These are phyloP conservation scores for Fraxinus ornus DNA, from an alignment of 305 asterid genomes.

Conservation along the genomic window DNA sequence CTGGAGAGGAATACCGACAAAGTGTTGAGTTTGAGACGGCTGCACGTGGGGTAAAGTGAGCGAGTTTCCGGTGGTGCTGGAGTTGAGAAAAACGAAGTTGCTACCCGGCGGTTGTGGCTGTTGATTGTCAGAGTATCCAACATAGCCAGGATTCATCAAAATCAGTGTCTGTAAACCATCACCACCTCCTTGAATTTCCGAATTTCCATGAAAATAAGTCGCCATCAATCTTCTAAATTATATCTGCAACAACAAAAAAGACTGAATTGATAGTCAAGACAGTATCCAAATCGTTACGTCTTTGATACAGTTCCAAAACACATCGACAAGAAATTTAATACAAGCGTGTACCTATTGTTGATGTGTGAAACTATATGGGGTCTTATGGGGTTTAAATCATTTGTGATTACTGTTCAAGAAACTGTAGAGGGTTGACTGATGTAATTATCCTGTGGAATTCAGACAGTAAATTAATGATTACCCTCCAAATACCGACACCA, in stretches of 20 bases:
- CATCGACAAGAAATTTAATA: neutral
- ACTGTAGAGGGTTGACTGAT: conserved; percentile 22
- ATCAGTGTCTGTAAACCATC: conserved; percentile 52
- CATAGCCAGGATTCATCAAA: conserved; percentile 52
- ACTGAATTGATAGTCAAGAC: neutral
- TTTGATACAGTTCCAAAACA: neutral
- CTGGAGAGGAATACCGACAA: conserved; percentile 40
- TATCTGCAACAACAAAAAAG: neutral
- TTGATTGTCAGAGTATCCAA: conserved; percentile 47
- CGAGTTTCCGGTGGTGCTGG: conserved; percentile 31
- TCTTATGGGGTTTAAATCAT: conserved; percentile 33
- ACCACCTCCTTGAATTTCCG: conserved; percentile 45
- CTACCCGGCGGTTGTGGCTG: conserved; percentile 23
- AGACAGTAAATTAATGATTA: conserved; percentile 4
- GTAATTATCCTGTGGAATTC: neutral
- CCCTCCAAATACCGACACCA: conserved; percentile 4
- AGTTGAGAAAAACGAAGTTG: conserved; percentile 47
- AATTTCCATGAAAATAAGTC: conserved; percentile 47
- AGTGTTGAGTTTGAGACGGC: conserved; percentile 37
- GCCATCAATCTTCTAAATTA: conserved; percentile 31
- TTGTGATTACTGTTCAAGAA: conserved; percentile 1
- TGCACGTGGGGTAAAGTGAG: conserved; percentile 38
- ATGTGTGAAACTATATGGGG: conserved; percentile 1
- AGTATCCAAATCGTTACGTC: neutral
- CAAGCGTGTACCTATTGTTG: neutral